Evolutionary conservation across 441 rosid genomes (phyloP), one percentile per base, ranked within the genome.

Genomic region (Cnidoscolus chayamansa): DNA sequence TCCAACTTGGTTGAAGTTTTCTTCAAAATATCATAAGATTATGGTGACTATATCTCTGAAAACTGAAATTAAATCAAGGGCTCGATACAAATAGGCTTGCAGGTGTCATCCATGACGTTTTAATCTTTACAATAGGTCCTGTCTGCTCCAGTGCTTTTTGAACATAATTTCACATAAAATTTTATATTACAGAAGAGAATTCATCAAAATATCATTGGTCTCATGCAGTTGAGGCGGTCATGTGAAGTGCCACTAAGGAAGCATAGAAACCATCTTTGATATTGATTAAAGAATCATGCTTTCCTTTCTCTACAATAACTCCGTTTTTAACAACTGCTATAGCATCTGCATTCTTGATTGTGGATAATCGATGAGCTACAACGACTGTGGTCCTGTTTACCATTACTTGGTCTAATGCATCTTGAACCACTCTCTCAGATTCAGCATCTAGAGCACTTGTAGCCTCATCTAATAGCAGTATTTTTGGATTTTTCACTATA

Each of bases 391-490:
- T 89, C 11, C 85, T 64, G 63, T 83, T 80, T 58, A 84, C 84
- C 90, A 82, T 82, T 11, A 74, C 89, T 48, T 80, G 62, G 55
- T 89, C 94, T 10, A 86, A 55, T 31, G 87, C 91, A 11, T 89
- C 88, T 48, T 88, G 95, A 71, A 89, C 97, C 58, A 87, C 87
- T 43, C 81, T 79, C 55, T 93, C 89, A 0, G 92, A 88, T 68
- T 89, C 89, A 0, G 90, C 88, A 48, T 91, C 96, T 0, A 88
- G 78, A 0, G 98, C 90, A 60, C 98, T 91, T 0, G 86, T 89
- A 32, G 94, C 97, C 72, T 93, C 96, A 32, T 88, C 88, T 2
- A 86, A 75, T 0, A 88, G 83, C 59, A 89, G 57, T 73, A 88
- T 78, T 61, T 80, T 89, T 0, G 91, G 96, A 48, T 71, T 83